Conservation (phyloP, 768 basidiomycete genomes). For the Hypsizygus marmoreus region DNA sequence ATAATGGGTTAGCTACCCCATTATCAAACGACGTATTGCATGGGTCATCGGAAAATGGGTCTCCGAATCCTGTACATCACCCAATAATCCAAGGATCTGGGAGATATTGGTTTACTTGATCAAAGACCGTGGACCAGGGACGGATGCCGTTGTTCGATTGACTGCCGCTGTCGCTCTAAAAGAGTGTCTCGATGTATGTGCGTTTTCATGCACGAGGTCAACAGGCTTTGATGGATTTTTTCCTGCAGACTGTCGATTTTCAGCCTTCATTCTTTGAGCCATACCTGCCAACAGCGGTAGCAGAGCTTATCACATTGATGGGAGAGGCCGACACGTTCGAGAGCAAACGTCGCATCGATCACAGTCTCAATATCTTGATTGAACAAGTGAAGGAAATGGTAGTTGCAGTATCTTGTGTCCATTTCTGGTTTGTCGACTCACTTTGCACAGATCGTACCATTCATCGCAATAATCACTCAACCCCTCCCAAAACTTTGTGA, state of each 20-base stretch:
- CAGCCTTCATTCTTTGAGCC: constrained; percentile 66
- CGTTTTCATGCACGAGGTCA: background rate
- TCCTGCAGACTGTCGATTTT: constrained; percentile 61
- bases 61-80: constrained; percentile 60
- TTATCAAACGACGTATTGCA: constrained; percentile 93
- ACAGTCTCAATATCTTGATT: constrained; percentile 69
- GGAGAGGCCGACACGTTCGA: constrained; percentile 76
- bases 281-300: constrained; percentile 59
- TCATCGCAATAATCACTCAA: constrained; percentile 57
- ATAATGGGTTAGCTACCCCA: constrained; percentile 63
- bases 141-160: constrained; percentile 84
- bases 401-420: constrained; percentile 10
- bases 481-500: constrained; percentile 75
- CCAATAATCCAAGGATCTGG: constrained; percentile 72
- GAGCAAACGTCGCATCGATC: constrained; percentile 73
- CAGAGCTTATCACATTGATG: constrained; percentile 69
- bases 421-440: background rate
- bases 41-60: constrained; percentile 95
- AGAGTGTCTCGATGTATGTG: constrained; percentile 83
- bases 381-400: constrained; percentile 51
- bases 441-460: constrained; percentile 62
- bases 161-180: constrained; percentile 80
- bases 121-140: constrained; percentile 64
- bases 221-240: constrained; percentile 9
- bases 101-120: constrained; percentile 79